phyloP scores from a whole-genome alignment of 352 stramenopile genomes.

The Globisporangium iwayamae region DNA sequence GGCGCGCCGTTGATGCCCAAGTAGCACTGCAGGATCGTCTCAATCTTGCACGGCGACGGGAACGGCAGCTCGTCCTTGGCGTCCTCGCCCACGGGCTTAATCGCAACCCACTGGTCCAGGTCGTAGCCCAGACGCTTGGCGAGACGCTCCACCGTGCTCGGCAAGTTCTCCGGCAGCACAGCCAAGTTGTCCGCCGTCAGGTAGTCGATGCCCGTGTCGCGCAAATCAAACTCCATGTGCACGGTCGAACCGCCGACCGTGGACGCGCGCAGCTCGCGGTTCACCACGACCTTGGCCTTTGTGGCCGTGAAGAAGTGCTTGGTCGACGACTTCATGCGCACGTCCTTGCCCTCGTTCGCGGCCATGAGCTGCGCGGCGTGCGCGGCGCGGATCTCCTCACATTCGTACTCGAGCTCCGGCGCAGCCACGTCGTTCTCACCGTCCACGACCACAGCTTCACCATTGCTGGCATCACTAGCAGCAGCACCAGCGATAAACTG shows the following conservation, averaged over 20 bases:
- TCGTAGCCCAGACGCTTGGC: conserved; percentile 86
- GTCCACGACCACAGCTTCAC: neutral
- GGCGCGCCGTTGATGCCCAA: conserved; percentile 92
- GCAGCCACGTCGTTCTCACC: conserved; percentile 21
- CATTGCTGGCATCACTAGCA: conserved; percentile 15
- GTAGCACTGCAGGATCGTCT: conserved; percentile 91
- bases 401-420: conserved; percentile 60
- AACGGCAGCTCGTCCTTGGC: conserved; percentile 81
- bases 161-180: conserved; percentile 89
- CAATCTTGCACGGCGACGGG: conserved; percentile 93
- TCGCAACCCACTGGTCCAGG: conserved; percentile 86
- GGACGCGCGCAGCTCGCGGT: conserved; percentile 86
- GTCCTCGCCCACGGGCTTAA: conserved; percentile 55
- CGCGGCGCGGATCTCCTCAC: conserved; percentile 36
- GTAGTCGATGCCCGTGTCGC: conserved; percentile 84
- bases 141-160: conserved; percentile 76
- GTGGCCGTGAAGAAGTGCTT: conserved; percentile 90
- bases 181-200: conserved; percentile 93
- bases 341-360: conserved; percentile 16
- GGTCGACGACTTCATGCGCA: conserved; percentile 73
- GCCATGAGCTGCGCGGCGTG: conserved; percentile 16
- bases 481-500: conserved; percentile 47
- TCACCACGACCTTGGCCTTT: conserved; percentile 82
- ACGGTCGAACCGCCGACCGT: conserved; percentile 80
- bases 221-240: conserved; percentile 89